Conservation (phyloP, 2,329 filamentous ascomycete species). For the Calonectria pteridis region DNA sequence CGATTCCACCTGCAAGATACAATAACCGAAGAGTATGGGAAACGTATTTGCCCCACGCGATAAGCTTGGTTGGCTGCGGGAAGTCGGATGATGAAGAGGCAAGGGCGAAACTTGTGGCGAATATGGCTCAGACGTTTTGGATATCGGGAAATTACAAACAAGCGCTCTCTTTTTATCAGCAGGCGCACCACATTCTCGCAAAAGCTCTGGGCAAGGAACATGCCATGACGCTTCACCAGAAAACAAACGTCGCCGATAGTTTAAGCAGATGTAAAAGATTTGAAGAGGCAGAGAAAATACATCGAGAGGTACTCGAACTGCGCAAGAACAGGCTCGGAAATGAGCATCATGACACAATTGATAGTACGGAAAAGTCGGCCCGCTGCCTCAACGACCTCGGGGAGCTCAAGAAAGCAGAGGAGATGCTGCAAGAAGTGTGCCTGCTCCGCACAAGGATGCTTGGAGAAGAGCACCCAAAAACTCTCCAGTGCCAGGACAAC, state of each 20-base stretch:
- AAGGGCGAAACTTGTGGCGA: background rate
- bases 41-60: constrained; percentile 40
- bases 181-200: background rate
- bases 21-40: constrained; percentile 38
- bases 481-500: background rate
- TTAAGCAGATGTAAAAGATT: constrained; percentile 9
- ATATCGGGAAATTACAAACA: constrained; percentile 20
- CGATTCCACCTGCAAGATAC: constrained; percentile 29
- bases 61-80: constrained; percentile 13
- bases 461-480: background rate
- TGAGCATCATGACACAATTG: background rate
- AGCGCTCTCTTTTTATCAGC: constrained; percentile 22
- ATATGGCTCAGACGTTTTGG: background rate
- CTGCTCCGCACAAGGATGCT: background rate
- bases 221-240: background rate
- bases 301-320: background rate
- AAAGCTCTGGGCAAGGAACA: background rate
- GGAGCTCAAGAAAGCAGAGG: constrained; percentile 29
- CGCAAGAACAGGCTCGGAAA: background rate
- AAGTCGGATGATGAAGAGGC: background rate
- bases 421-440: background rate
- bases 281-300: constrained; percentile 29
- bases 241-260: background rate
- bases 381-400: background rate
- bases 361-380: background rate